Evolutionary conservation across 768 basidiomycete species (phyloP), one percentile per base, ranked within the genome.

Genomic region (Hypholoma sublateritium): DNA sequence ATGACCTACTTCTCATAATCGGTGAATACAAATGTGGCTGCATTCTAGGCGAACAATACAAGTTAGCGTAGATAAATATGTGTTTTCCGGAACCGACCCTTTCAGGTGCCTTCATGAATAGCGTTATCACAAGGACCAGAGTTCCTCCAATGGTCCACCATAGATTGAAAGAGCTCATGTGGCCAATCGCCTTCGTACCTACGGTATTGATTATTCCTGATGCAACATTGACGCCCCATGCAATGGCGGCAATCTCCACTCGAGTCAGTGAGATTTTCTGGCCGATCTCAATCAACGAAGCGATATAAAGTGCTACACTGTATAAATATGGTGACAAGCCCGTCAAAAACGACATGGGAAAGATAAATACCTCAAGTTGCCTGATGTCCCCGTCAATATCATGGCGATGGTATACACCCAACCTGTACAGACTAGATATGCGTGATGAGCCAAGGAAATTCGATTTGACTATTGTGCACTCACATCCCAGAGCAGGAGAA

Each of bases 131-230:
- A n/a, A 85, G 72, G 28, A 83, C 79, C 17, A 84, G 66, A 0
- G 83, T 85, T 13, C 82, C 83, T 24, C 81, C 81, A 1, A 85
- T 69, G 12, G 82, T 85, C 83, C 82, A 84, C 82, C 82, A 85
- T 24, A 85, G 70, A 58, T 79, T 81, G 67, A 83, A 78, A 14
- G 75, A 67, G 58, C 82, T 82, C 79, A 83, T 79, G 3, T 74
- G 72, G 1, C 81, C 82, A 28, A 85, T 80, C 4, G 79, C 82
- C 58, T 80, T 81, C 21, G 83, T 84, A 1, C 84, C 84, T 17
- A 80, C 61, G 1, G 79, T 83, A 62, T 85, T 85, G 56, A 84
- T 68, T 46, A 82, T 66, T 0, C 84, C 84, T 13, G 80, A 83
- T 5, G 71, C 65, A 19, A 85, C 77, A 62, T 84, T 84, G 42